These are phyloP conservation scores for Pichia manshurica DNA, from an alignment of 805 yeast genomes.

Conservation along the genomic window DNA sequence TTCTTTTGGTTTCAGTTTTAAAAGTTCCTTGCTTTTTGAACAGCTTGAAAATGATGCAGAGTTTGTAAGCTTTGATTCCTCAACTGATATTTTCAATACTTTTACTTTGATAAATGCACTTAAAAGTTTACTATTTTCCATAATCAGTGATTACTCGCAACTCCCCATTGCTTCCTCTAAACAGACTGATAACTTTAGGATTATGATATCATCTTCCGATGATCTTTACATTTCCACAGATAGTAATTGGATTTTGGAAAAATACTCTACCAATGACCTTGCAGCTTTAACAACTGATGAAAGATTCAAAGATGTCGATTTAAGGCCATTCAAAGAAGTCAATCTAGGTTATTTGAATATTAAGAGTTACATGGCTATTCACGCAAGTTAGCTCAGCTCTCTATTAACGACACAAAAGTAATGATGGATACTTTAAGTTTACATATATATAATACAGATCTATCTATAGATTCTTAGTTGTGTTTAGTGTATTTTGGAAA, in stretches of 20 bases:
- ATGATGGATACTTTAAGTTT: neutral
- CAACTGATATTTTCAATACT: neutral
- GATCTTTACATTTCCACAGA: slow-evolving; percentile 13
- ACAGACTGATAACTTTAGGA: slow-evolving; percentile 17
- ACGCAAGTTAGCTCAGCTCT: neutral
- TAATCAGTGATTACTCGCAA: slow-evolving; percentile 19
- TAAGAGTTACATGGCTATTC: slow-evolving; percentile 21
- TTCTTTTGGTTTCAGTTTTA: slow-evolving; percentile 27
- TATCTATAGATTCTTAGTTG: neutral
- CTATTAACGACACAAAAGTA: neutral
- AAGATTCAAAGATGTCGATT: slow-evolving; percentile 13
- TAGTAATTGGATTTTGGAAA: slow-evolving; percentile 24
- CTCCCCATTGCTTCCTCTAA: neutral
- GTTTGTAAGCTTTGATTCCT: slow-evolving; percentile 1
- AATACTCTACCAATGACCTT: neutral
- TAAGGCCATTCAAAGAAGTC: slow-evolving; percentile 21
- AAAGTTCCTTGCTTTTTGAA: slow-evolving; percentile 25
- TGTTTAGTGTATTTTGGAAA: slow-evolving; percentile 7
- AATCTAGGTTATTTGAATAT: slow-evolving; percentile 24
- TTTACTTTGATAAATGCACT: slow-evolving; percentile 21
- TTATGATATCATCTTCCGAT: slow-evolving; percentile 21
- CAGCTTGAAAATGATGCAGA: slow-evolving; percentile 12
- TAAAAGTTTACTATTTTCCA: slow-evolving; percentile 23
- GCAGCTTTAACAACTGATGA: neutral
- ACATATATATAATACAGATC: neutral